Percentiles rank a stretch among this genome's conserved stretches.
These are phyloP conservation scores for Erigeron canadensis DNA, from an alignment of 129 eudicot species.

Conservation along the genomic window DNA sequence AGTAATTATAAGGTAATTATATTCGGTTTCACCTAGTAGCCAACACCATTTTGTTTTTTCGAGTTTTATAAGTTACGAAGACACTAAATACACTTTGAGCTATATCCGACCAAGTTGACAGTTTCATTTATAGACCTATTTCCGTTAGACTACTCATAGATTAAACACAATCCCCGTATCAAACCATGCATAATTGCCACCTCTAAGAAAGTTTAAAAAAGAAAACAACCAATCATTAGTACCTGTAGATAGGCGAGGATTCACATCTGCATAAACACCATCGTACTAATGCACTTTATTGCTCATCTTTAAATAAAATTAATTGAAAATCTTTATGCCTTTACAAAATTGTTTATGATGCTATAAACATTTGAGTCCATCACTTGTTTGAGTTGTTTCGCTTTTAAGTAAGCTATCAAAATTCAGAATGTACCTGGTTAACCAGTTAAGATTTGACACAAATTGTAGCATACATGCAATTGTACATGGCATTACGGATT, in stretches of 20 bases:
- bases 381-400: not conserved
- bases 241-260: slow-evolving; percentile 43
- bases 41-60: too few relatives aligned
- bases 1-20: too few relatives aligned
- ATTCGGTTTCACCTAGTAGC: too few relatives aligned
- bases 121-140: too few relatives aligned
- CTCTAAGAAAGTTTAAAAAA: not conserved
- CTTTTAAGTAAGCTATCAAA: not conserved
- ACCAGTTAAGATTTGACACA: not conserved
- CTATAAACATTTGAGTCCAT: slow-evolving; percentile 18
- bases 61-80: too few relatives aligned
- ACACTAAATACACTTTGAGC: too few relatives aligned
- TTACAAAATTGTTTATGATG: too few relatives aligned
- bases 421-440: slow-evolving; percentile 3
- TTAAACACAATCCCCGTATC: too few relatives aligned
- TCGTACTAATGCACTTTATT: slow-evolving; percentile 41
- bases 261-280: slow-evolving; percentile 38
- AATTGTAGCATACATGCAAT: slow-evolving; percentile 65
- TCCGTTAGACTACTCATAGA: too few relatives aligned
- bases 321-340: too few relatives aligned
- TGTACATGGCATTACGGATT: slow-evolving; percentile 68
- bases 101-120: too few relatives aligned
- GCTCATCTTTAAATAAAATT: slow-evolving; percentile 33
- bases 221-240: slow-evolving; percentile 15
- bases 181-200: not conserved